phyloP scores from a whole-genome alignment of 2,329 filamentous ascomycete species.

The Clarireedia hainanense region DNA sequence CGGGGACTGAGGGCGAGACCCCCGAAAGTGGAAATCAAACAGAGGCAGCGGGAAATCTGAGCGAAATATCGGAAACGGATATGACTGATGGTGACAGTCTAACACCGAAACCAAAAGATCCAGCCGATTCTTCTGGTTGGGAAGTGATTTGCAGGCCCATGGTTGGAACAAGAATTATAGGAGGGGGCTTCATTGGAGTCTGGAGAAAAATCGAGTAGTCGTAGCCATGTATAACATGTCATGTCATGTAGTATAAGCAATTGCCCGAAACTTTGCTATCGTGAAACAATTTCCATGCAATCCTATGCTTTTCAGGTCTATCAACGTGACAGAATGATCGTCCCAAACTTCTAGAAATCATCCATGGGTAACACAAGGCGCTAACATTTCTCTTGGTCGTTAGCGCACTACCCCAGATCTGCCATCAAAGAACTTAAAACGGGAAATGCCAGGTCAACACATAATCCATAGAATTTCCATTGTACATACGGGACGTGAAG shows the following conservation, averaged over 20 bases:
- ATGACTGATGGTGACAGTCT: too few species aligned
- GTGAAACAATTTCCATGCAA: background rate
- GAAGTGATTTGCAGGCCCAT: constrained; percentile 46
- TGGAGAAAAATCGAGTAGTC: constrained; percentile 25
- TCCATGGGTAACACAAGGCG: background rate
- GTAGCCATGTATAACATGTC: background rate
- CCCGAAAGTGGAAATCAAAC: background rate
- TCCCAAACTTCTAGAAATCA: background rate
- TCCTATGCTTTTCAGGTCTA: background rate
- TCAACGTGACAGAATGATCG: too few species aligned
- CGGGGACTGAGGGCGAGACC: background rate
- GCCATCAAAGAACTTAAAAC: background rate
- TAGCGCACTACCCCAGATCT: constrained; percentile 8
- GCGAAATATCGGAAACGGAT: too few species aligned
- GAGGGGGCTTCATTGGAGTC: constrained; percentile 44
- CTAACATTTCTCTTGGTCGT: background rate
- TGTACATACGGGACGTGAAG: background rate
- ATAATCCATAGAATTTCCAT: background rate
- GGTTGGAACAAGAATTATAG: constrained; percentile 37
- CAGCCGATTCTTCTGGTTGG: constrained; percentile 22
- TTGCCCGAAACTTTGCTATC: background rate
- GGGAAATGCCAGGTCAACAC: background rate
- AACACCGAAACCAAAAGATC: background rate
- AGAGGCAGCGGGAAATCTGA: too few species aligned
- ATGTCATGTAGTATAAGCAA: background rate